phyloP scores from a whole-genome alignment of 441 rosid genomes.

The Erodium chrysanthum region DNA sequence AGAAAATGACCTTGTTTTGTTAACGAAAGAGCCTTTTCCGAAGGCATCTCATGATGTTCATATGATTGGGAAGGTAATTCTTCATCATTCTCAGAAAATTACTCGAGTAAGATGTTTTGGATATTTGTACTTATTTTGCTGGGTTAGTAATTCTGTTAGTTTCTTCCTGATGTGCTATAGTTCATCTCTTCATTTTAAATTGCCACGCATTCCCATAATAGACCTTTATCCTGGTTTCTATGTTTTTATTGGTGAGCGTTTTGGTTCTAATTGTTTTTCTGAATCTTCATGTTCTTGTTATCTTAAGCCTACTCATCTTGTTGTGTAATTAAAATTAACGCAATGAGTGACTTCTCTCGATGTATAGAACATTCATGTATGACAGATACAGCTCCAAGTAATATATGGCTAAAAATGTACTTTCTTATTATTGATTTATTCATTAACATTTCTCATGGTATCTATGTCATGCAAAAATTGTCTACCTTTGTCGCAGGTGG shows the following conservation, averaged over 20 bases:
- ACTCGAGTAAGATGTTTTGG: conserved; percentile 8
- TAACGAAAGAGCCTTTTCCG: conserved; percentile 69
- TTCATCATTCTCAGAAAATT: conserved; percentile 8
- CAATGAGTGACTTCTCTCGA: not conserved
- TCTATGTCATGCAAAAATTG: conserved; percentile 14
- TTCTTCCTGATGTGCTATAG: not conserved
- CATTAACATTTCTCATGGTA: too few relatives aligned
- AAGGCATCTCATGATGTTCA: conserved; percentile 46
- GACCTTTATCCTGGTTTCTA: conserved; percentile 1
- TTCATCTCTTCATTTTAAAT: not conserved
- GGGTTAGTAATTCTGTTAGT: not conserved
- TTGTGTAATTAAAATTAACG: not conserved
- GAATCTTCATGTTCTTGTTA: not conserved
- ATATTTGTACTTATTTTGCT: not conserved
- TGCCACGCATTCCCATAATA: not conserved
- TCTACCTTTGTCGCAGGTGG: conserved; percentile 55
- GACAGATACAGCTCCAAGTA: not conserved
- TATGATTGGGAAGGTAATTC: conserved; percentile 86
- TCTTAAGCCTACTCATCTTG: not conserved
- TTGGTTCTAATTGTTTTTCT: not conserved
- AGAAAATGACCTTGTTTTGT: conserved; percentile 88
- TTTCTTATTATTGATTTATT: too few relatives aligned
- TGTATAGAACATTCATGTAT: not conserved
- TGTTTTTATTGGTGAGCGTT: conserved; percentile 1
- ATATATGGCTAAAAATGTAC: not conserved